Percentiles rank a stretch among this genome's conserved stretches.
Evolutionary conservation across 2,329 filamentous ascomycete species (phyloP).

Genomic region (Penicillium sp.): DNA sequence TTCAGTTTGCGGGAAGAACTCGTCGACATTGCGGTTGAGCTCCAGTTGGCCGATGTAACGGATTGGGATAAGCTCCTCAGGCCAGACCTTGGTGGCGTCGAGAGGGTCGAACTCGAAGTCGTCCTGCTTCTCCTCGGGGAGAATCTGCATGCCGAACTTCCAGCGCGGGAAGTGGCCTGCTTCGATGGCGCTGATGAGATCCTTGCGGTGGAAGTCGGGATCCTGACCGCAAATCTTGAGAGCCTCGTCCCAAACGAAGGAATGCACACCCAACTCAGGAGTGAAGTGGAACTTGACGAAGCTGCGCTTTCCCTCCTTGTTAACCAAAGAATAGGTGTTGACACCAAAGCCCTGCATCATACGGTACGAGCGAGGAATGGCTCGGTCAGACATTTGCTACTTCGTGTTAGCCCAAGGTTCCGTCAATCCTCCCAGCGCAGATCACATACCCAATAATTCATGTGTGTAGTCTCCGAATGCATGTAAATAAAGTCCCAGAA

Average conservation of each 20-base stretch:
- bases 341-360: slow-evolving; percentile 41
- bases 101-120: slow-evolving; percentile 84
- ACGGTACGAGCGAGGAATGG: slow-evolving; percentile 35
- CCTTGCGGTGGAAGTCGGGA: slow-evolving; percentile 78
- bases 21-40: slow-evolving; percentile 75
- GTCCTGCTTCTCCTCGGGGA: slow-evolving; percentile 68
- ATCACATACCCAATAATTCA: slow-evolving; percentile 33
- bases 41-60: slow-evolving; percentile 77
- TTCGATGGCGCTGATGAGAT: slow-evolving; percentile 71
- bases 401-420: not conserved
- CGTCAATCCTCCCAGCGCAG: not conserved
- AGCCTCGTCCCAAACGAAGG: slow-evolving; percentile 61
- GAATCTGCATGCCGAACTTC: slow-evolving; percentile 78
- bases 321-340: slow-evolving; percentile 35
- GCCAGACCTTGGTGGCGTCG: slow-evolving; percentile 84
- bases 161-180: slow-evolving; percentile 70
- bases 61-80: slow-evolving; percentile 71
- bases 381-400: slow-evolving; percentile 37
- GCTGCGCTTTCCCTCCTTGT: slow-evolving; percentile 33
- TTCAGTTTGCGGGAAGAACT: slow-evolving; percentile 80
- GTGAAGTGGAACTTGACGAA: slow-evolving; percentile 38
- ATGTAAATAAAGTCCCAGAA: slow-evolving; percentile 46
- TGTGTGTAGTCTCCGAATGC: slow-evolving; percentile 34
- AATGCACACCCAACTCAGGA: slow-evolving; percentile 35
- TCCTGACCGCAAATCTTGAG: slow-evolving; percentile 72